These are phyloP conservation scores for Coelastrella sp. DNA, from an alignment of 139 green algal species.

Conservation along the genomic window DNA sequence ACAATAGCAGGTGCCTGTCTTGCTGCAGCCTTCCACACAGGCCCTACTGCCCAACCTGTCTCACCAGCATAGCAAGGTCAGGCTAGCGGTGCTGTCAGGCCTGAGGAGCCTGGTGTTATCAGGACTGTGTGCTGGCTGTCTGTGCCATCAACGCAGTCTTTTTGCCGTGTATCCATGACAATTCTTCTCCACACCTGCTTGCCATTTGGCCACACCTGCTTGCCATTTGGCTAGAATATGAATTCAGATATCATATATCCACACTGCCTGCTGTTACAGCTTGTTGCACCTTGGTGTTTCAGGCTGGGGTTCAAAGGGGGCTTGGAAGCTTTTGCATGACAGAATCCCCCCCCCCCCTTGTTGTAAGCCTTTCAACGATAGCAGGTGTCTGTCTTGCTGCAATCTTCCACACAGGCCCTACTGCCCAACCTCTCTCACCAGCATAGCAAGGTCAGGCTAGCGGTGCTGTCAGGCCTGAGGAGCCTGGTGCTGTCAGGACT, in stretches of 20 bases:
- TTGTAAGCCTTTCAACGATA: no score
- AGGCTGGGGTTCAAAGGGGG: no score
- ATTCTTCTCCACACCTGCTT: no score
- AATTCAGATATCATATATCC: no score
- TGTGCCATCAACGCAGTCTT: no score
- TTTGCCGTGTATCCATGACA: no score
- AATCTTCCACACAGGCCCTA: constrained; percentile 39
- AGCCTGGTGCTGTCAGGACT: constrained; percentile 61
- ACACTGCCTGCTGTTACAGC: no score
- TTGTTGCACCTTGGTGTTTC: no score
- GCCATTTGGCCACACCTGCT: no score
- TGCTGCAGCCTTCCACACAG: background rate
- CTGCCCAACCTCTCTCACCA: constrained; percentile 69
- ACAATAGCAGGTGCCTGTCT: background rate
- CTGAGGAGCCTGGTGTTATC: constrained; percentile 65
- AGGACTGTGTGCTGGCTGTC: constrained; percentile 40
- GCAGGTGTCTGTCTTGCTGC: background rate
- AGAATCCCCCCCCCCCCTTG: no score
- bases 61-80: constrained; percentile 81
- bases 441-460: constrained; percentile 76
- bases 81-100: constrained; percentile 60
- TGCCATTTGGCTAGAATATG: no score
- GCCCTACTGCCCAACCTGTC: constrained; percentile 61
- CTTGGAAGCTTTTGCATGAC: no score
- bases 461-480: constrained; percentile 64